Evolutionary conservation across 1,284 basidiomycete genomes (phyloP).

Genomic region (Melampsora larici-populina): DNA sequence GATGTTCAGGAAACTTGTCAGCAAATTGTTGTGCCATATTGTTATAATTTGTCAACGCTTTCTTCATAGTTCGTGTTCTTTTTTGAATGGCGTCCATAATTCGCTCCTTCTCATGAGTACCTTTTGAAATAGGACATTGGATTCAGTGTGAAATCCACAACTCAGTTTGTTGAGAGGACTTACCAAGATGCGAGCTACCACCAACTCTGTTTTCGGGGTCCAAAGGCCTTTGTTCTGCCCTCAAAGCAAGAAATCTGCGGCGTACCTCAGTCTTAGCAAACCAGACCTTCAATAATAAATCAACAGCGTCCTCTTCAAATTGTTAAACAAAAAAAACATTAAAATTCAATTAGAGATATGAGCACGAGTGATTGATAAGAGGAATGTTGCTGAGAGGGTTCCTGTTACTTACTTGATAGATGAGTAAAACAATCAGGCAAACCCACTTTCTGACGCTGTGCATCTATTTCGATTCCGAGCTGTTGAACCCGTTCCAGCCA

Average conservation of each 20-base stretch:
- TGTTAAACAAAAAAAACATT: too few relatives aligned
- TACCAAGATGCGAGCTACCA: conserved; percentile 1
- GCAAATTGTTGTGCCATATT: background rate
- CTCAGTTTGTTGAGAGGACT: background rate
- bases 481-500: too few relatives aligned
- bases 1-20: background rate
- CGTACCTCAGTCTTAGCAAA: conserved; percentile 14
- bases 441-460: too few relatives aligned
- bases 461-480: too few relatives aligned
- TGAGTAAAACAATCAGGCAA: too few relatives aligned
- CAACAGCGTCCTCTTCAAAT: too few relatives aligned
- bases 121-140: background rate
- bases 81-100: conserved; percentile 1
- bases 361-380: too few relatives aligned
- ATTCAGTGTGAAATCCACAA: background rate
- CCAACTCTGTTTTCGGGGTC: conserved; percentile 4
- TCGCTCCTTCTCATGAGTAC: conserved; percentile 21
- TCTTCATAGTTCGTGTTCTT: background rate
- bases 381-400: too few relatives aligned
- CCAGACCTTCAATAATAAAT: conserved; percentile 17
- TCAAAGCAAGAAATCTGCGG: background rate
- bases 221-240: conserved; percentile 10
- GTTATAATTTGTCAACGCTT: conserved; percentile 7
- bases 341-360: too few relatives aligned
- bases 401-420: too few relatives aligned